These are phyloP conservation scores for Sclerotinia borealis DNA, from an alignment of 2,329 filamentous ascomycete genomes.

Conservation along the genomic window DNA sequence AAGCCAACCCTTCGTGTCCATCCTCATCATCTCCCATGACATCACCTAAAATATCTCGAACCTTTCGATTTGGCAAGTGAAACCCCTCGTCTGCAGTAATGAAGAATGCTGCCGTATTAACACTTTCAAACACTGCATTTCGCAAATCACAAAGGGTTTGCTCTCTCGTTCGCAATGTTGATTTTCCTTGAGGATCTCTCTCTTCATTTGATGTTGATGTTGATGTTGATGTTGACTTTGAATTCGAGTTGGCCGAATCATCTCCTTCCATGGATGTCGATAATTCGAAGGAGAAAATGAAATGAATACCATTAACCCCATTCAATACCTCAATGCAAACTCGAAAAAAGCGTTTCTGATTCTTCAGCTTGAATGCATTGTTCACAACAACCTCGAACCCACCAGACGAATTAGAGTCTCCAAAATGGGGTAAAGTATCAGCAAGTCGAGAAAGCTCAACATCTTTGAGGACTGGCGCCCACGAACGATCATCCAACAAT, in stretches of 20 bases:
- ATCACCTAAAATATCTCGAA: conserved; percentile 16
- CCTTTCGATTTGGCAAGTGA: conserved; percentile 21
- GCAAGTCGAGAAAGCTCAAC: conserved; percentile 1
- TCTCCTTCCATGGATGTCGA: background rate
- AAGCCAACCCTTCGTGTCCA: conserved; percentile 13
- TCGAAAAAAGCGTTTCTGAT: conserved; percentile 11
- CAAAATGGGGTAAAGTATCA: background rate
- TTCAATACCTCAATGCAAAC: conserved; percentile 14
- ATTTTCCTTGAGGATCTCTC: background rate
- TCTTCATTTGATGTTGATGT: background rate
- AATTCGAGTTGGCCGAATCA: background rate
- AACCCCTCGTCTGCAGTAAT: conserved; percentile 20
- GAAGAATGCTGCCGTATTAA: conserved; percentile 16
- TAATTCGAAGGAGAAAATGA: conserved; percentile 18
- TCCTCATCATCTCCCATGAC: conserved; percentile 17
- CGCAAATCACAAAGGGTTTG: conserved; percentile 14
- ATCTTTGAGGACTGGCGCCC: conserved; percentile 16
- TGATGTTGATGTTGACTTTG: background rate
- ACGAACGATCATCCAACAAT: conserved; percentile 13
- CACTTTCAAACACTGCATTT: conserved; percentile 21
- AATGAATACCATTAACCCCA: conserved; percentile 12
- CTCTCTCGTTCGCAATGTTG: background rate
- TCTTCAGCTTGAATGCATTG: background rate
- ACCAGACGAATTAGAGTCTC: background rate
- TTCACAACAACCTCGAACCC: conserved; percentile 13